A percentile compares a stretch with the other conserved stretches of the same genome.
Conservation (phyloP, 1,139 yeast genomes). For the Blastobotrys illinoisensis region DNA sequence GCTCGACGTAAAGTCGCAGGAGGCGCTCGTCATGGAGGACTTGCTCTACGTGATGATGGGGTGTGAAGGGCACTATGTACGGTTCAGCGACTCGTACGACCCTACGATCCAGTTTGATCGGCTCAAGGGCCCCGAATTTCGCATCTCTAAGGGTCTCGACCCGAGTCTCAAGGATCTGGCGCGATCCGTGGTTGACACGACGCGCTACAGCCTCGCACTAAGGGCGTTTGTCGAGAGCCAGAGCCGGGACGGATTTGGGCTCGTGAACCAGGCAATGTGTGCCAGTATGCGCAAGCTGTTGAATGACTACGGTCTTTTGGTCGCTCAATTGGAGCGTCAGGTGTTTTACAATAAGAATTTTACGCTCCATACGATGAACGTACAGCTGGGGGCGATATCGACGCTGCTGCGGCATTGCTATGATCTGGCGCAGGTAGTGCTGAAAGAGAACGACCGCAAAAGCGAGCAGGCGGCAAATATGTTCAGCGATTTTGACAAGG, state of each 20-base stretch:
- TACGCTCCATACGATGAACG: constrained; percentile 47
- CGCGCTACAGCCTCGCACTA: constrained; percentile 57
- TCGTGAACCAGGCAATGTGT: constrained; percentile 69
- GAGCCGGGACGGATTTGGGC: constrained; percentile 54
- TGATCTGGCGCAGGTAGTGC: constrained; percentile 46
- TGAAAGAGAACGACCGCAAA: constrained; percentile 31
- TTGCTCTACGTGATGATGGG: constrained; percentile 66
- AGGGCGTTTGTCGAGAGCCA: constrained; percentile 53
- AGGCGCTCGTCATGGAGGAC: constrained; percentile 67
- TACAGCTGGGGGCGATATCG: constrained; percentile 35
- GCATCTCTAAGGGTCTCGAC: constrained; percentile 67
- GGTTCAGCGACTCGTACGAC: constrained; percentile 60
- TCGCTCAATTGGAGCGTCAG: constrained; percentile 51
- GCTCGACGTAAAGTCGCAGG: constrained; percentile 41
- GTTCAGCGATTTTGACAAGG: constrained; percentile 28
- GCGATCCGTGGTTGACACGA: constrained; percentile 53
- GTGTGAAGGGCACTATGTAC: constrained; percentile 70
- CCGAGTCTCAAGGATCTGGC: constrained; percentile 71
- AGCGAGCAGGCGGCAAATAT: constrained; percentile 22
- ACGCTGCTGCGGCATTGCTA: constrained; percentile 51
- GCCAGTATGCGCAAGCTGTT: constrained; percentile 50
- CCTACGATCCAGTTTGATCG: constrained; percentile 36
- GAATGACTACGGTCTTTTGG: constrained; percentile 42
- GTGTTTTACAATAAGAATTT: constrained; percentile 43
- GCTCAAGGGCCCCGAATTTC: constrained; percentile 68